Percentiles rank a stretch among this genome's conserved stretches.
Conservation (phyloP, 495 filamentous ascomycete genomes). For the Corynascus novoguineensis region DNA sequence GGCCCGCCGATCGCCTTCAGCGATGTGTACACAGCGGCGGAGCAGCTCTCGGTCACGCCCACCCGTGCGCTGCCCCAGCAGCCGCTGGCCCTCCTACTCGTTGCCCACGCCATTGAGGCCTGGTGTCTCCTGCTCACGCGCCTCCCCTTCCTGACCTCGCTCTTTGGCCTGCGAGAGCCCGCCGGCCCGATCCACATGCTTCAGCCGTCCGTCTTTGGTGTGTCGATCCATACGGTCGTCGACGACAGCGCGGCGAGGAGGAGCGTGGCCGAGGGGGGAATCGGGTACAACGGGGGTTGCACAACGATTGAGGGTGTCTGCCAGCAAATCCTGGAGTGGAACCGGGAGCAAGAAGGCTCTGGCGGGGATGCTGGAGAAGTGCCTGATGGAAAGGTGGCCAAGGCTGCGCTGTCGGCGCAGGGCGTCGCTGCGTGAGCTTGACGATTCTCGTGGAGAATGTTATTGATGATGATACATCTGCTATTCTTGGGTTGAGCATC, state of each 20-base stretch:
- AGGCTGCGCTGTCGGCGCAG: slow-evolving; percentile 5
- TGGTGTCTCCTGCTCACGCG: slow-evolving; percentile 28
- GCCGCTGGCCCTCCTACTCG: slow-evolving; percentile 41
- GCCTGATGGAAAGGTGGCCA: slow-evolving; percentile 2
- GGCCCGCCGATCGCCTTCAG: slow-evolving; percentile 32
- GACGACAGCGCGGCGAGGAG: slow-evolving; percentile 45
- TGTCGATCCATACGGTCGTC: slow-evolving; percentile 39
- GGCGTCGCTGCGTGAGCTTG: slow-evolving; percentile 3
- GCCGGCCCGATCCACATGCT: slow-evolving; percentile 36
- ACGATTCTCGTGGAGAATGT: background rate
- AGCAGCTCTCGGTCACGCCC: slow-evolving; percentile 22
- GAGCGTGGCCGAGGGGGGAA: slow-evolving; percentile 45
- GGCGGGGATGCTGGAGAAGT: background rate
- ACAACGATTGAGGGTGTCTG: slow-evolving; percentile 50
- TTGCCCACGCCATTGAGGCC: slow-evolving; percentile 46
- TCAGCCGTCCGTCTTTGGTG: slow-evolving; percentile 47
- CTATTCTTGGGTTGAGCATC: no score
- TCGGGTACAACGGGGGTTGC: slow-evolving; percentile 44
- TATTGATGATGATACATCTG: no score
- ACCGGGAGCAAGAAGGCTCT: slow-evolving; percentile 22
- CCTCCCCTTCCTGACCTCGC: slow-evolving; percentile 26
- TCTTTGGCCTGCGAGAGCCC: slow-evolving; percentile 35
- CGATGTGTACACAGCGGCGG: slow-evolving; percentile 30
- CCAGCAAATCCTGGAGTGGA: slow-evolving; percentile 48
- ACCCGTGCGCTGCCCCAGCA: slow-evolving; percentile 32